Base-by-base conservation (phyloP, 495 filamentous ascomycete genomes). In the Lichina pygmaea region DNA sequence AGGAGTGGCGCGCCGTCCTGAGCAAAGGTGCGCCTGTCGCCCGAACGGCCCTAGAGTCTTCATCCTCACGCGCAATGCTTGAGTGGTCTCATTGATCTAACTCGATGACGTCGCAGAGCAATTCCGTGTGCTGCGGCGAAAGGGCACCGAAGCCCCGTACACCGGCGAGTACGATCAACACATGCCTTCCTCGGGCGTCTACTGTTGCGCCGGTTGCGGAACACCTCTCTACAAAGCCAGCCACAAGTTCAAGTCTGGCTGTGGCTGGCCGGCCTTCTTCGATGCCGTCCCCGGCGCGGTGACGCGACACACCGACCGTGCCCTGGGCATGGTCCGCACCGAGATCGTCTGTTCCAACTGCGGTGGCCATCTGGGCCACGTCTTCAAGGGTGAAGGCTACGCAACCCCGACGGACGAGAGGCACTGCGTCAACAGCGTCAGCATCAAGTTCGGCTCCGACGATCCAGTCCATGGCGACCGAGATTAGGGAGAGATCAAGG, bases 251-350 rank as follows among this genome's bases (percentile, higher is more conserved):
- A 81, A 81, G 56, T 86, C 81, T 33, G 84, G 84, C 32, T 97
- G 89, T 61, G 89, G 89, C 43, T 97, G 89, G 89, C 89, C 89
- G 0, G 89, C 89, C 8, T 97, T 94, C 58, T 97, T 84, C 49
- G 89, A 97, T 58, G 81, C 74, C 43, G 72, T 94, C 43, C 84
- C 86, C 0, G 86, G 84, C 0, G 89, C 86, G 0, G 83, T 97
- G 36, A 79, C 66, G 32, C 63, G 85, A 46, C 75, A 85, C 55
- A 71, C 71, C 48, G 89, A 97, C 58, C 63, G 58, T 44, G 63
- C 72, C 0, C 71, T 80, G 46, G 89, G 89, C 32, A 92, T 93
- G 82, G 57, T 66, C 52, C 66, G 89, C 46, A 93, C 73, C 41
- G 89, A 97, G 67, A 95, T 97, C 55, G 75, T 84, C 40, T 97